phyloP scores from a whole-genome alignment of 768 basidiomycete species.

The Lactarius pseudohatsudake region DNA sequence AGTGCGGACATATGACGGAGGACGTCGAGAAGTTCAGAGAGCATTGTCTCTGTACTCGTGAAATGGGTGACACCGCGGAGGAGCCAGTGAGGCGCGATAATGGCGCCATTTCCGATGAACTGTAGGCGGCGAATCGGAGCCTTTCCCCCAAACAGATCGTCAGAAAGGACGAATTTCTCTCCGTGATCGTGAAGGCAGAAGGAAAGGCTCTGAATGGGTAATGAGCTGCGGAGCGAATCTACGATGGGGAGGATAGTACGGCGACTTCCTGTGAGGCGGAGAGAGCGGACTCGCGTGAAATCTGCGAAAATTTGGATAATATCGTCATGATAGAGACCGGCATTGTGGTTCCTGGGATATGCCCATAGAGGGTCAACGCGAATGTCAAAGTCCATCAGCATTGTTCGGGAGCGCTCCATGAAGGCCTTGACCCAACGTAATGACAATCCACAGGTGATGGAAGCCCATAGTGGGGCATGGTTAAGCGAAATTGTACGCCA shows the following conservation, averaged over 20 bases:
- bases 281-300: slow-evolving; percentile 1
- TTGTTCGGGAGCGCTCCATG: neutral
- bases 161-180: neutral
- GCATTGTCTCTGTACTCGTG: neutral
- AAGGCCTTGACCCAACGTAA: neutral
- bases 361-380: no score
- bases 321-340: neutral
- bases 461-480: neutral
- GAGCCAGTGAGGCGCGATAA: neutral
- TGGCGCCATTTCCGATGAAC: neutral
- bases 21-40: neutral
- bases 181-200: neutral
- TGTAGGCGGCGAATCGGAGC: neutral
- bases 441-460: neutral
- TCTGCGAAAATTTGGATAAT: neutral
- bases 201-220: neutral
- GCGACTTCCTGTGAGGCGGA: neutral
- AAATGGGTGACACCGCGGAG: neutral
- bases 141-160: neutral
- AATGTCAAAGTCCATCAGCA: neutral
- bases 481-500: neutral
- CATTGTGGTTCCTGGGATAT: no score
- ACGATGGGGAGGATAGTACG: neutral
- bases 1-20: slow-evolving; percentile 1
- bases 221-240: neutral